Evolutionary conservation across 441 rosid genomes (phyloP).

Genomic region (Populus tomentosa): DNA sequence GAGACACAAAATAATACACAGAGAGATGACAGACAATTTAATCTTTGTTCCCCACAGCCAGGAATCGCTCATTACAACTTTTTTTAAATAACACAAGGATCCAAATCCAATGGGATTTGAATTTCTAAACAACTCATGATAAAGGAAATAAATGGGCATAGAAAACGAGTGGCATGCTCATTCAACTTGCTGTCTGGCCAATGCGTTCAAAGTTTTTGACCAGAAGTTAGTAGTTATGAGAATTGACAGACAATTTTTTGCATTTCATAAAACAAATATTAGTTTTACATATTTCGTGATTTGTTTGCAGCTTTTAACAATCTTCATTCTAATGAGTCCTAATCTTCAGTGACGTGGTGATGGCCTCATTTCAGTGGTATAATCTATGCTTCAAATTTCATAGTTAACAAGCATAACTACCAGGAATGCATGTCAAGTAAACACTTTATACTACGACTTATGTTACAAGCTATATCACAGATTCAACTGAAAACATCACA

Average conservation of each 20-base stretch:
- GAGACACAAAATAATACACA: neutral
- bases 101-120: neutral
- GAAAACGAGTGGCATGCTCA: neutral
- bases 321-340: neutral
- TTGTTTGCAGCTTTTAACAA: neutral
- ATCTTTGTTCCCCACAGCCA: neutral
- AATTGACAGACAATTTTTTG: neutral
- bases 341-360: neutral
- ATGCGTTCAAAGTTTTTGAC: neutral
- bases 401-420: neutral
- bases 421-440: conserved; percentile 1
- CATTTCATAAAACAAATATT: neutral
- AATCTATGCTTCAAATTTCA: neutral
- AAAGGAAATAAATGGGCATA: neutral
- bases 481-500: conserved; percentile 1
- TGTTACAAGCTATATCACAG: neutral
- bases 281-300: neutral
- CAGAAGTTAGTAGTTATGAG: neutral
- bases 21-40: neutral
- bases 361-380: neutral
- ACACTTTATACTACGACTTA: neutral
- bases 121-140: neutral
- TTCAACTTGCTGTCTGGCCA: neutral
- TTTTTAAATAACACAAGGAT: neutral
- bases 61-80: neutral